A percentile compares a stretch with the other conserved stretches of the same genome.
phyloP scores from a whole-genome alignment of 208 protist genomes.

The Trypanosoma lewisi region DNA sequence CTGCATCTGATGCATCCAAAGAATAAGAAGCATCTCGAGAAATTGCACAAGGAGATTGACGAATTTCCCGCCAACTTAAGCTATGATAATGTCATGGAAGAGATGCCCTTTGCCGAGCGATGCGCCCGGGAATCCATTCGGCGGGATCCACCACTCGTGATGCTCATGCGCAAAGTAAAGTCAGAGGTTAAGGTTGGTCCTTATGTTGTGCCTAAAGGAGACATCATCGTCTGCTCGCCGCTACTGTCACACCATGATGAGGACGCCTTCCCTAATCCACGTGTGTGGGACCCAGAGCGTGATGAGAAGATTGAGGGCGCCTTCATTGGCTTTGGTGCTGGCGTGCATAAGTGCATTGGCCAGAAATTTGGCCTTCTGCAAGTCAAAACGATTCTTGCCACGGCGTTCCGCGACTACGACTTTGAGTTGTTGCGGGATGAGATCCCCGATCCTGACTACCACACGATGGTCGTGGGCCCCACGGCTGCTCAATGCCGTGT shows the following conservation, averaged over 20 bases:
- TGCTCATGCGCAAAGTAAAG: constrained; percentile 92
- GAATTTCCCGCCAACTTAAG: constrained; percentile 81
- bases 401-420: constrained; percentile 86
- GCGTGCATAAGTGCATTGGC: constrained; percentile 91
- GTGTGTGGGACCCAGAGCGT: constrained; percentile 85
- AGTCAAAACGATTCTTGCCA: constrained; percentile 90
- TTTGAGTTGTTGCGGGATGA: constrained; percentile 64
- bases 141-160: constrained; percentile 89
- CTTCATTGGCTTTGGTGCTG: constrained; percentile 87
- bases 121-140: constrained; percentile 90
- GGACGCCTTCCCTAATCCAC: constrained; percentile 81
- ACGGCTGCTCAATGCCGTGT: constrained; percentile 63
- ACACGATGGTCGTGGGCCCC: constrained; percentile 89
- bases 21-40: constrained; percentile 61
- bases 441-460: constrained; percentile 85
- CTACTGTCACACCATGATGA: constrained; percentile 76
- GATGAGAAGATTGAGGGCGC: constrained; percentile 81
- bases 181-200: constrained; percentile 69
- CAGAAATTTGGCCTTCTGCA: constrained; percentile 93
- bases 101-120: constrained; percentile 86
- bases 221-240: constrained; percentile 86
- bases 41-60: constrained; percentile 66
- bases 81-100: constrained; percentile 88
- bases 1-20: constrained; percentile 73
- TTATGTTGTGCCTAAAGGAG: constrained; percentile 85